A percentile compares a stretch with the other conserved stretches of the same genome.
These are phyloP conservation scores for Leucaena leucocephala DNA, from an alignment of 306 rosid genomes.

Conservation along the genomic window DNA sequence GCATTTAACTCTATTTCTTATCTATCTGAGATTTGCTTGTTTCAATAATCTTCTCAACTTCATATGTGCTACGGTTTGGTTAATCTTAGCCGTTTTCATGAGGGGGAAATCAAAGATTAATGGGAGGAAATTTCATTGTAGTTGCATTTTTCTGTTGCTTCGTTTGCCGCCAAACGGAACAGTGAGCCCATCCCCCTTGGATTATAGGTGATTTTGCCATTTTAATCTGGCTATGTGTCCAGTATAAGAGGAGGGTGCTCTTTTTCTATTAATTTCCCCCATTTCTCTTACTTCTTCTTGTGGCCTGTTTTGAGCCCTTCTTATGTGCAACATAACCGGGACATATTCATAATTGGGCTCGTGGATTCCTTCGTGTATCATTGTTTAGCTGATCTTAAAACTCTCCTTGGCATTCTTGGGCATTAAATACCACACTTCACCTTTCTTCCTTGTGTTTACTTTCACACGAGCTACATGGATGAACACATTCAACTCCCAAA, in stretches of 20 bases:
- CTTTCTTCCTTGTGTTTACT: conserved; percentile 1
- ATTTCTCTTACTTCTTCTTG: not conserved
- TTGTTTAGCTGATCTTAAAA: not conserved
- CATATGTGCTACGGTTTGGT: conserved; percentile 12
- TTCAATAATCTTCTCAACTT: not conserved
- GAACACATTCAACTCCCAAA: conserved; percentile 6
- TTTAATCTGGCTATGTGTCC: not conserved
- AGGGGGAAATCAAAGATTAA: conserved; percentile 14
- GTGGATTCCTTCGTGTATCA: not conserved
- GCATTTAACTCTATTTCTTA: not conserved
- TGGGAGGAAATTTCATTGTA: not conserved
- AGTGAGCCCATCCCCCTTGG: conserved; percentile 17
- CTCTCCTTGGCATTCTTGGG: not conserved
- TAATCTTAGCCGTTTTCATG: not conserved
- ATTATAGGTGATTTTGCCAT: not conserved
- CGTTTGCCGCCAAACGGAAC: not conserved
- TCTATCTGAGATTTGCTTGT: not conserved
- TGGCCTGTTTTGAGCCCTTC: not conserved
- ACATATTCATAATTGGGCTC: not conserved
- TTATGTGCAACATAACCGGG: not conserved
- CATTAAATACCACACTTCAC: not conserved
- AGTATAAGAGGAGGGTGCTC: not conserved
- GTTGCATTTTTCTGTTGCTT: conserved; percentile 1
- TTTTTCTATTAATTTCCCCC: not conserved
- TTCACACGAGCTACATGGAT: not conserved